Percentiles rank a stretch among this genome's conserved stretches.
phyloP scores from a whole-genome alignment of 306 rosid genomes.

The Hylodesmum podocarpum region DNA sequence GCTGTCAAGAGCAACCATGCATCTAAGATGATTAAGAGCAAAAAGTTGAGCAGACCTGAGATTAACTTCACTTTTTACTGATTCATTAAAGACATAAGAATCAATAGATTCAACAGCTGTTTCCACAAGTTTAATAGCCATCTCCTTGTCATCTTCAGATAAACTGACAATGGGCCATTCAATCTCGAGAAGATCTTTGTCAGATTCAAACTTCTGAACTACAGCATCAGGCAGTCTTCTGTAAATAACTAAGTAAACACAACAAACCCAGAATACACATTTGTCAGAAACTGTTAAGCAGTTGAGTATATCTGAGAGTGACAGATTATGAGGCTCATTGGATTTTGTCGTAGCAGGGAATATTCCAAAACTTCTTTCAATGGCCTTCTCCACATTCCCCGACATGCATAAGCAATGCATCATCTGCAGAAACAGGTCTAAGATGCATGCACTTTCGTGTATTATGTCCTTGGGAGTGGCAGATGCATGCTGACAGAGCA shows the following conservation, averaged over 20 bases:
- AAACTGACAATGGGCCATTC: conserved; percentile 70
- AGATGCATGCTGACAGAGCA: conserved; percentile 57
- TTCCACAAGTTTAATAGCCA: conserved; percentile 64
- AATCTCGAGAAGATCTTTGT: conserved; percentile 69
- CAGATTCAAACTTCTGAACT: conserved; percentile 77
- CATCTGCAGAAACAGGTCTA: conserved; percentile 92
- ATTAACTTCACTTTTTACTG: conserved; percentile 48
- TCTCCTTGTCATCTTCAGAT: conserved; percentile 60
- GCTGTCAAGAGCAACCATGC: conserved; percentile 68
- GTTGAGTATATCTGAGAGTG: conserved; percentile 61
- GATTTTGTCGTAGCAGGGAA: conserved; percentile 39
- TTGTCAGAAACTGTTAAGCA: conserved; percentile 85
- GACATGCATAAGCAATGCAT: conserved; percentile 82
- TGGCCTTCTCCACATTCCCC: conserved; percentile 77
- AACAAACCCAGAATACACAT: conserved; percentile 91
- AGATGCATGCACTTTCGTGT: conserved; percentile 72
- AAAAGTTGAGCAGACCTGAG: conserved; percentile 62
- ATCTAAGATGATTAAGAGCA: conserved; percentile 78
- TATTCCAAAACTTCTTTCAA: conserved; percentile 59
- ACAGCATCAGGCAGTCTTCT: conserved; percentile 84
- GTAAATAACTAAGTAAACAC: conserved; percentile 91
- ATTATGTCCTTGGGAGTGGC: conserved; percentile 44
- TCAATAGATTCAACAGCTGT: conserved; percentile 59
- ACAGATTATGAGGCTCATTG: conserved; percentile 49
- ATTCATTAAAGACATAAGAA: conserved; percentile 48